phyloP scores from a whole-genome alignment of 352 stramenopile species.

The Peronospora farinosa region DNA sequence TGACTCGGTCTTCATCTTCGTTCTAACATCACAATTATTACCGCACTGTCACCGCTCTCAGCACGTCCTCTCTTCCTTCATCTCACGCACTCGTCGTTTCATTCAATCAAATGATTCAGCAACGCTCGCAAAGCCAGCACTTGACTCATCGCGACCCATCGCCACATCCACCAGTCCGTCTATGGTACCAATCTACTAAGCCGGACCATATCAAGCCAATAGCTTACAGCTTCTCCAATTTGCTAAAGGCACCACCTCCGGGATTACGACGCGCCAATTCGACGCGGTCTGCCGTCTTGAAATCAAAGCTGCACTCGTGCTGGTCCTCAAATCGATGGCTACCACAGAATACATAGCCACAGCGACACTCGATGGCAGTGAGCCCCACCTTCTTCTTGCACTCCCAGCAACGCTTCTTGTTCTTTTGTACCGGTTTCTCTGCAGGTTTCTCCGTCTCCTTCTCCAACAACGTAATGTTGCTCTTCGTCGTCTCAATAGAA shows the following conservation, averaged over 20 bases:
- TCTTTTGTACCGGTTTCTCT: constrained; percentile 75
- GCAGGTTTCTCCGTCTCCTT: constrained; percentile 12
- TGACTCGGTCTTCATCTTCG: no score
- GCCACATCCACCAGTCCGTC: neutral
- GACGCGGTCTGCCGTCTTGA: constrained; percentile 68
- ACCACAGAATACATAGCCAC: constrained; percentile 84
- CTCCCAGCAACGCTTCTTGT: constrained; percentile 87
- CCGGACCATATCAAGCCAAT: neutral
- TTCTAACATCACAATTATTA: no score
- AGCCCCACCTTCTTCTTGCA: constrained; percentile 90
- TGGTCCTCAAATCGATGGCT: constrained; percentile 84
- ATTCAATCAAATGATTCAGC: no score
- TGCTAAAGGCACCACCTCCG: constrained; percentile 76
- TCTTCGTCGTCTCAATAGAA: constrained; percentile 7
- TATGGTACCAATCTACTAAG: neutral
- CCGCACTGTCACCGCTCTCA: no score
- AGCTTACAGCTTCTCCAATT: constrained; percentile 19
- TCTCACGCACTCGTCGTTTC: no score
- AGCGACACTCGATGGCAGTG: constrained; percentile 86
- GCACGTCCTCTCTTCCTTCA: no score
- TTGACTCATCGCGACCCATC: constrained; percentile 16
- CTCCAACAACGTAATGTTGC: constrained; percentile 50
- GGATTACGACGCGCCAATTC: constrained; percentile 76
- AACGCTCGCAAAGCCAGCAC: neutral
- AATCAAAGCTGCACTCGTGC: constrained; percentile 83